Evolutionary conservation across 768 basidiomycete species (phyloP).

Genomic region (Cystofilobasidium macerans): DNA sequence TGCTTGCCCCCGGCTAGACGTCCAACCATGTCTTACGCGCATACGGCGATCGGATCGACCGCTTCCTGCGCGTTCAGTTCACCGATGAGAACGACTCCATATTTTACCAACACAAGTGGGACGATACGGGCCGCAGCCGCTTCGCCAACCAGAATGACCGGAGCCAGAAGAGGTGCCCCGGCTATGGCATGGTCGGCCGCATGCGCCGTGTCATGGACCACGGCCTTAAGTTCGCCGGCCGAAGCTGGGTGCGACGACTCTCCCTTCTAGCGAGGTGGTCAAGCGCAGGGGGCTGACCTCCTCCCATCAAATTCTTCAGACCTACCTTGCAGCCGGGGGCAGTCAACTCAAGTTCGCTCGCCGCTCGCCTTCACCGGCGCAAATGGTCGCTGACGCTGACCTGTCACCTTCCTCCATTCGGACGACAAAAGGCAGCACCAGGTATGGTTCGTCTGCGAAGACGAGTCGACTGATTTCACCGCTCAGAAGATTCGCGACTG

Average conservation of each 20-base stretch:
- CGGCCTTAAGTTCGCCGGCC: conserved; percentile 11
- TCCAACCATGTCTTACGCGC: conserved; percentile 28
- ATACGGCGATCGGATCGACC: conserved; percentile 25
- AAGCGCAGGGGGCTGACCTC: background rate
- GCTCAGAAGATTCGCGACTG: background rate
- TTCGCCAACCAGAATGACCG: no score
- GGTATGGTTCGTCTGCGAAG: conserved; percentile 19
- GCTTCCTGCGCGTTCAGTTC: conserved; percentile 31
- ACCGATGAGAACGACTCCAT: conserved; percentile 28
- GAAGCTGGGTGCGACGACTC: conserved; percentile 1
- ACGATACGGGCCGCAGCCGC: background rate
- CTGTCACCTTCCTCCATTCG: background rate
- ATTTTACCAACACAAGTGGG: conserved; percentile 9
- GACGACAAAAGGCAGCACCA: conserved; percentile 7
- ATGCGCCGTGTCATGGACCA: conserved; percentile 13
- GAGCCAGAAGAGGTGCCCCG: background rate
- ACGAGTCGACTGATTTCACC: background rate
- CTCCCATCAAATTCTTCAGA: background rate
- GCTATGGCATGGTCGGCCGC: conserved; percentile 12
- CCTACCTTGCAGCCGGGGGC: conserved; percentile 15
- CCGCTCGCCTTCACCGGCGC: background rate
- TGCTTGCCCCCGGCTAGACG: conserved; percentile 3
- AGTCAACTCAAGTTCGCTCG: conserved; percentile 11
- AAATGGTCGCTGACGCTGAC: no score
- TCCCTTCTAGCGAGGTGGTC: background rate